These are phyloP conservation scores for Lachnellula hyalina DNA, from an alignment of 2,329 filamentous ascomycete genomes.

Conservation along the genomic window DNA sequence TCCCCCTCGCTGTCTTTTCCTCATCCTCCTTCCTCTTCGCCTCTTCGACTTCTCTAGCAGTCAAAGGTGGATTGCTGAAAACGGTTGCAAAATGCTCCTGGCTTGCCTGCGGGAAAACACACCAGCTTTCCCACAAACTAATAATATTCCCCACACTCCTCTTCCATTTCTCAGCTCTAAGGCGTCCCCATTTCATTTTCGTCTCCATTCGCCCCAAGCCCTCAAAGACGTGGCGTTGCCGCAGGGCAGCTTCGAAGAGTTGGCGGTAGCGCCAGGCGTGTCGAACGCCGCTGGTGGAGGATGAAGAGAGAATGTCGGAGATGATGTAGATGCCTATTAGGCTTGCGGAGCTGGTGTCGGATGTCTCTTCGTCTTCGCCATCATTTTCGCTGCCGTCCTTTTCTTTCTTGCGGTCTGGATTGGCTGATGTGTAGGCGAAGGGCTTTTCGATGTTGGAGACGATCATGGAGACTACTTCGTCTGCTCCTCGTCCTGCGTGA, in stretches of 20 bases:
- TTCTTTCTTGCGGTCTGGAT: constrained; percentile 45
- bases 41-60: constrained; percentile 34
- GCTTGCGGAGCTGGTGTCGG: constrained; percentile 67
- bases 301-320: constrained; percentile 62
- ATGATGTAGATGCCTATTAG: constrained; percentile 78
- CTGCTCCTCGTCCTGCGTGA: constrained; percentile 76
- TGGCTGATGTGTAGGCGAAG: constrained; percentile 66
- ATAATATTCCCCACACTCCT: constrained; percentile 52
- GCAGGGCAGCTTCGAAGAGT: constrained; percentile 57
- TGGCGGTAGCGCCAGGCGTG: constrained; percentile 66
- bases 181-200: constrained; percentile 58
- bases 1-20: constrained; percentile 25
- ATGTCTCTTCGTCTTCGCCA: constrained; percentile 38
- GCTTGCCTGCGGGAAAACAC: constrained; percentile 66
- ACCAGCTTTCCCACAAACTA: constrained; percentile 61
- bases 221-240: constrained; percentile 55
- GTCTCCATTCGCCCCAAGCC: constrained; percentile 58
- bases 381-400: constrained; percentile 35
- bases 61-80: constrained; percentile 66
- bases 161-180: constrained; percentile 63
- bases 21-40: constrained; percentile 30
- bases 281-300: constrained; percentile 55
- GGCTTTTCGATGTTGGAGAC: constrained; percentile 76
- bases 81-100: constrained; percentile 65
- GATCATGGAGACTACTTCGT: constrained; percentile 88